Evolutionary conservation across 768 basidiomycete species (phyloP).

Genomic region (Leccinum rimulosum): DNA sequence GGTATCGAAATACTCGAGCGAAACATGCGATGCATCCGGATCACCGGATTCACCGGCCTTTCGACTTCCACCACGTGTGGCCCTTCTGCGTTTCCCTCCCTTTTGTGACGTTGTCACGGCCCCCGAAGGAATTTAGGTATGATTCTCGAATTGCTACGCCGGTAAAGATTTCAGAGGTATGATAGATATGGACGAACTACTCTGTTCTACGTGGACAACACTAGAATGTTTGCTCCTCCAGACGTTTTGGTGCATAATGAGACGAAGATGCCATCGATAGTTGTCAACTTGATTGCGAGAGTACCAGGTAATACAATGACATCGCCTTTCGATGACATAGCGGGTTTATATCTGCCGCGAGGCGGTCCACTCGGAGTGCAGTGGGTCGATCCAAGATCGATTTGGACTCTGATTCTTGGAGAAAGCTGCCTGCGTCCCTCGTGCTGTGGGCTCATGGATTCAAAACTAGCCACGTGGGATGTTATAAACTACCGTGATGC

Average conservation of each 20-base stretch:
- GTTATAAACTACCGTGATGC: conserved; percentile 5
- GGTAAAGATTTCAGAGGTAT: background rate
- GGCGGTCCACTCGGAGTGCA: background rate
- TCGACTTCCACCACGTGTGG: conserved; percentile 1
- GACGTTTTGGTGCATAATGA: background rate
- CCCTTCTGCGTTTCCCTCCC: background rate
- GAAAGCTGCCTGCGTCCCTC: background rate
- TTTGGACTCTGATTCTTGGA: background rate
- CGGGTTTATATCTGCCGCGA: background rate
- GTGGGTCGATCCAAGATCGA: background rate
- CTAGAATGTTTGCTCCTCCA: background rate
- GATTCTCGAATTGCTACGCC: background rate
- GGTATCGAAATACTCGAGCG: background rate
- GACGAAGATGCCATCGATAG: background rate
- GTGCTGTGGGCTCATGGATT: conserved; percentile 4
- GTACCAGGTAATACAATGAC: no score
- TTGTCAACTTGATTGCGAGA: no score
- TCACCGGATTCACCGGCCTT: background rate
- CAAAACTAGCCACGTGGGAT: background rate
- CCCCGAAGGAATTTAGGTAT: background rate
- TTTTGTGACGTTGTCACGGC: background rate
- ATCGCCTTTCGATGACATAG: background rate
- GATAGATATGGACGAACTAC: background rate
- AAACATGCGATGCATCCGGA: background rate
- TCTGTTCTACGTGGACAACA: background rate